These are phyloP conservation scores for Cicer arietinum DNA, from an alignment of 306 rosid species.

Conservation along the genomic window DNA sequence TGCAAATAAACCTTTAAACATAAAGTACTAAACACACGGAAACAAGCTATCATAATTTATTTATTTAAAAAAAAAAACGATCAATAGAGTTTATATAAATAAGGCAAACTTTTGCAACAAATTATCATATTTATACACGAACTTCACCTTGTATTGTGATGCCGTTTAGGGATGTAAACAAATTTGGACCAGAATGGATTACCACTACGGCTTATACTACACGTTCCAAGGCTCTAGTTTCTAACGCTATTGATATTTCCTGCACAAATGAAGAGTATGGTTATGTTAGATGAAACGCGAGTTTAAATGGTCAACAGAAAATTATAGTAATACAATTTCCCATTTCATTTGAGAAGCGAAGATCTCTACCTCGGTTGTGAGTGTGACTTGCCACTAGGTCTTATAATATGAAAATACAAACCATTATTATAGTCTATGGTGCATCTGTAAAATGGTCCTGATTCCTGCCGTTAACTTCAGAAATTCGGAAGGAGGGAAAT, in stretches of 20 bases:
- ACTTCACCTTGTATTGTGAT: slow-evolving; percentile 21
- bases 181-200: slow-evolving; percentile 21
- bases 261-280: slow-evolving; percentile 44
- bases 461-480: too few species aligned
- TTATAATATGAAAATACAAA: too few species aligned
- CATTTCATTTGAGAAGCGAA: not conserved
- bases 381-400: too few species aligned
- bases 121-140: slow-evolving; percentile 28
- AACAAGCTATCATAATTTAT: not conserved
- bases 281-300: slow-evolving; percentile 18
- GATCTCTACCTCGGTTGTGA: not conserved
- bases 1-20: not conserved
- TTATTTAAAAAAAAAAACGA: not conserved
- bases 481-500: too few species aligned
- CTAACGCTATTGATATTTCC: slow-evolving; percentile 74
- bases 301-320: not conserved
- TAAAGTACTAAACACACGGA: not conserved
- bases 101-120: not conserved
- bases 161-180: slow-evolving; percentile 13
- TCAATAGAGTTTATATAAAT: not conserved
- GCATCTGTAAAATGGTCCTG: too few species aligned
- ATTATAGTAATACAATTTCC: not conserved
- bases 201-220: slow-evolving; percentile 37
- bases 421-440: too few species aligned
- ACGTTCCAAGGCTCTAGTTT: slow-evolving; percentile 52